Percentiles rank a stretch among this genome's conserved stretches.
Conservation (phyloP, 176 grass and related monocot genomes). For the Zea luxurians region DNA sequence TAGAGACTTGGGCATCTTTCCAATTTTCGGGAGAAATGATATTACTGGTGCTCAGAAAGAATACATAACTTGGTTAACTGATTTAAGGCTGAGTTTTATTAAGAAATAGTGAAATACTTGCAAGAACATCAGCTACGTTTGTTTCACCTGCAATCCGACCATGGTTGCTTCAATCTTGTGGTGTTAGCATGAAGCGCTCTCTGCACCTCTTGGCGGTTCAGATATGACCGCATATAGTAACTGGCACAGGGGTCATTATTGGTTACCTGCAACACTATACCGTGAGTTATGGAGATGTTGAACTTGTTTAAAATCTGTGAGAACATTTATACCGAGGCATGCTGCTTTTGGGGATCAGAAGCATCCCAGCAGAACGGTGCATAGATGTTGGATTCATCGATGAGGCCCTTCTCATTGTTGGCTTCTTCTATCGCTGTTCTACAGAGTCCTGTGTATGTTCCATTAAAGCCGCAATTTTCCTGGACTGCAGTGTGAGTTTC, state of each 20-base stretch:
- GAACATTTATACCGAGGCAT: slow-evolving; percentile 27
- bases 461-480: slow-evolving; percentile 50
- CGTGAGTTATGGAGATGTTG: slow-evolving; percentile 16
- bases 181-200: slow-evolving; percentile 50
- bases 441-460: slow-evolving; percentile 33
- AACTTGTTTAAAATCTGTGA: slow-evolving; percentile 21
- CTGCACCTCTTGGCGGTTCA: slow-evolving; percentile 55
- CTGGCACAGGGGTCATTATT: slow-evolving; percentile 38
- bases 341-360: slow-evolving; percentile 27
- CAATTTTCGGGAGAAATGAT: slow-evolving; percentile 43
- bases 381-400: slow-evolving; percentile 45
- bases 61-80: slow-evolving; percentile 3
- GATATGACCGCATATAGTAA: slow-evolving; percentile 43
- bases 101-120: slow-evolving; percentile 31
- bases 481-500: slow-evolving; percentile 38
- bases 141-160: slow-evolving; percentile 46
- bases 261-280: slow-evolving; percentile 39
- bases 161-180: slow-evolving; percentile 40
- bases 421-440: slow-evolving; percentile 25
- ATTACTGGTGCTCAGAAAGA: slow-evolving; percentile 22
- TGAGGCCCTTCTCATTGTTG: slow-evolving; percentile 25
- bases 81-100: slow-evolving; percentile 21
- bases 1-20: slow-evolving; percentile 43
- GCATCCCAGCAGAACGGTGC: slow-evolving; percentile 29
- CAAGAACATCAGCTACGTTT: background rate